phyloP scores from a whole-genome alignment of 2,329 filamentous ascomycete genomes.

The Daldinia sp. region DNA sequence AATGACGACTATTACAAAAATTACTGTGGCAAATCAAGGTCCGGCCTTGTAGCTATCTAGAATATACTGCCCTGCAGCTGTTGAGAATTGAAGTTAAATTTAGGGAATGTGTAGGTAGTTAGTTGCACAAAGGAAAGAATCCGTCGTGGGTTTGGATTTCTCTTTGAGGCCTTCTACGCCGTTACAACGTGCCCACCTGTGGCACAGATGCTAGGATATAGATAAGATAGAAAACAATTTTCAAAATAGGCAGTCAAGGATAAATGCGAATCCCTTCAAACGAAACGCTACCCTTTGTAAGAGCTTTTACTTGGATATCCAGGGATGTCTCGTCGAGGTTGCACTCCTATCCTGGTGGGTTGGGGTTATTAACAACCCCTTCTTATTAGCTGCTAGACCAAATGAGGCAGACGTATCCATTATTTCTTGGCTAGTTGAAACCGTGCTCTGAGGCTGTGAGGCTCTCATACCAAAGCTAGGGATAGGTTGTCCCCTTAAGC shows the following conservation, averaged over 20 bases:
- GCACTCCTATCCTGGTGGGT: background rate
- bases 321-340: background rate
- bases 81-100: slow-evolving; percentile 6
- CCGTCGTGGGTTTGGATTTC: background rate
- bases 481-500: background rate
- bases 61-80: slow-evolving; percentile 10
- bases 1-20: slow-evolving; percentile 8
- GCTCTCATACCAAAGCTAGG: background rate
- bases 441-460: background rate
- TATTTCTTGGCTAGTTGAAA: slow-evolving; percentile 8
- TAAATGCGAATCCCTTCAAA: slow-evolving; percentile 6
- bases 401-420: background rate
- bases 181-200: background rate
- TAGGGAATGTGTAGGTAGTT: background rate
- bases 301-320: background rate
- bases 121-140: background rate
- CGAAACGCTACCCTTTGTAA: slow-evolving; percentile 2
- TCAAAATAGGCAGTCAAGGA: background rate
- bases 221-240: slow-evolving; percentile 2
- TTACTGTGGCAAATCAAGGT: background rate
- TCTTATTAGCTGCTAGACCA: slow-evolving; percentile 7
- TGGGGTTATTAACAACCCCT: slow-evolving; percentile 8
- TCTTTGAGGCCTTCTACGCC: background rate
- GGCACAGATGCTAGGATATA: slow-evolving; percentile 6
- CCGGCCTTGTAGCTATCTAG: slow-evolving; percentile 4